Base-by-base conservation (phyloP, 805 yeast genomes). In the Ogataea sp. region DNA sequence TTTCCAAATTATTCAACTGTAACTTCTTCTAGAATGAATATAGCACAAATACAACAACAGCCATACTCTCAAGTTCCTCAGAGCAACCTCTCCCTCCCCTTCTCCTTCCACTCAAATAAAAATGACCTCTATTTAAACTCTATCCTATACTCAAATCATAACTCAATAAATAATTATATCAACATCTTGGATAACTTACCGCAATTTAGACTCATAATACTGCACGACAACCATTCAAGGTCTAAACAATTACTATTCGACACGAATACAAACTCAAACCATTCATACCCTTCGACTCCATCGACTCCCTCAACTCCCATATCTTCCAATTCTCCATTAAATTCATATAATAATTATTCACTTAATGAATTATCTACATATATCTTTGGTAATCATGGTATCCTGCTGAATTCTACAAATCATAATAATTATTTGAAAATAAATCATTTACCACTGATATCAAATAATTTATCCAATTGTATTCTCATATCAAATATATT, bases 301-400 rank as follows among this genome's bases (percentile, higher is more conserved):
- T n/a, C n/a, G n/a, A n/a, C n/a, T n/a, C n/a, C n/a, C n/a, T n/a
- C n/a, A n/a, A n/a, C n/a, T n/a, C n/a, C n/a, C 18, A 18, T 18
- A 13, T 13, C n/a, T 37, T 20, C 17, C 25, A 34, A 18, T 18
- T 48, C 24, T 47, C 62, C 31, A 54, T 61, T 11, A 23, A 23
- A 23, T 11, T 23, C 26, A 28, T 52, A 65, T 14, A 55, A 57
- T 3, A 59, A 63, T 39, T 77, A 73, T 44, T 61, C 68, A 15
- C 45, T 60, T 18, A 58, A 56, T 40, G 79, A 75, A 42, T 47
- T 75, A 17, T 65, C 71, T 21, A 70, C 70, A 40, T 71, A 65
- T 46, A 71, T 75, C 73, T 75, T 74, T 53, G 81, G 81, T 11
- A 68, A 73, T 38, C 51, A 52, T 39, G 80, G 80, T 1, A 56